These are phyloP conservation scores for Papilionanthe hybrid DNA, from an alignment of 116 monocot genomes.

Conservation along the genomic window DNA sequence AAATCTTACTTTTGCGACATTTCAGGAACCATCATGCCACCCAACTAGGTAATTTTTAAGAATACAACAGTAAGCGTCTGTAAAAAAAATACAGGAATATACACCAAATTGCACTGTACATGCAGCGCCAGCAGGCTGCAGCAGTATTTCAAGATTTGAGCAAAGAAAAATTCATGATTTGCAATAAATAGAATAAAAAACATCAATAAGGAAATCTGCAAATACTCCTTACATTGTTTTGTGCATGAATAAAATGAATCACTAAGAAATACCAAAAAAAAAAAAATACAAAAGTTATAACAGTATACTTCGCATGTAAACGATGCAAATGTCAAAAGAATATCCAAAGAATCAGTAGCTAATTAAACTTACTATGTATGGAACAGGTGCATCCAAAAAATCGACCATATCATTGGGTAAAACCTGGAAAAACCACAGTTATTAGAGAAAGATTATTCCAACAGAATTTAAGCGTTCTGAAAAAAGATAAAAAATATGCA, in stretches of 20 bases:
- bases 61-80: too few species aligned
- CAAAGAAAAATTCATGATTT: not conserved
- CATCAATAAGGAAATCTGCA: not conserved
- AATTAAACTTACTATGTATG: constrained; percentile 75
- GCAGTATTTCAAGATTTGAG: not conserved
- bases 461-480: not conserved
- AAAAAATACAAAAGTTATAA: not conserved
- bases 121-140: too few species aligned
- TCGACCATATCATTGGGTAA: constrained; percentile 93
- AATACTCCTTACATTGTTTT: not conserved
- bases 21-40: too few species aligned
- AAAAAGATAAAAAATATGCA: not conserved
- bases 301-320: constrained; percentile 1
- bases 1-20: too few species aligned
- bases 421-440: constrained; percentile 37
- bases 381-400: constrained; percentile 98
- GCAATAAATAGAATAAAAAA: not conserved
- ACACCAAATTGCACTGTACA: too few species aligned
- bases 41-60: too few species aligned
- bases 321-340: constrained; percentile 1
- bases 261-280: not conserved
- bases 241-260: not conserved
- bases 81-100: too few species aligned
- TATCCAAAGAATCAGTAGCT: constrained; percentile 1
- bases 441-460: not conserved